Conservation (phyloP, 306 rosid species). For the Argentina anserina region DNA sequence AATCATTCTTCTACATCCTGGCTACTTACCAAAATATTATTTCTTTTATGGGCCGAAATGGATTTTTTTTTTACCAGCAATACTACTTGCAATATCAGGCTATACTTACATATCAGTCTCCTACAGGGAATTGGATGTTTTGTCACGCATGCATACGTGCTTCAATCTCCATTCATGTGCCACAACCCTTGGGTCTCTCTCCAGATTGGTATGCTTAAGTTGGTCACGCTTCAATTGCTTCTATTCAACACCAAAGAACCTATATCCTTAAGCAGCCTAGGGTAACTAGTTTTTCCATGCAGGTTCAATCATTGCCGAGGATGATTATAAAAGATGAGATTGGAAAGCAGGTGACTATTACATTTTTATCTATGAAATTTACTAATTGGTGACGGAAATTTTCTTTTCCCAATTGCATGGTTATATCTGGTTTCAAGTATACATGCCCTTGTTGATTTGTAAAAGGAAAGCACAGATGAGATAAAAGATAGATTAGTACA, state of each 20-base stretch:
- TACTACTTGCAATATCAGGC: constrained; percentile 4
- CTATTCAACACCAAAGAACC: background rate
- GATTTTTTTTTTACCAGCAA: background rate
- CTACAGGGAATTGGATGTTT: constrained; percentile 86
- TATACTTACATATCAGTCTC: constrained; percentile 25
- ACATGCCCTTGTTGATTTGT: background rate
- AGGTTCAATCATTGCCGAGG: constrained; percentile 97
- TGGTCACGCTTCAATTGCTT: constrained; percentile 4
- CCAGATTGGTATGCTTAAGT: constrained; percentile 68
- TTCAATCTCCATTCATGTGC: constrained; percentile 89
- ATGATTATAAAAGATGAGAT: constrained; percentile 98
- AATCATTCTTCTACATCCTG: background rate
- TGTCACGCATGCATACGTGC: constrained; percentile 75
- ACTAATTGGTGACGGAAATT: background rate
- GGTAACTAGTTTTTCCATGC: constrained; percentile 26
- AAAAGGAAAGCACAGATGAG: background rate
- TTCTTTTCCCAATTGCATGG: background rate
- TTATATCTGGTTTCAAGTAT: background rate
- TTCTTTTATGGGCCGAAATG: background rate
- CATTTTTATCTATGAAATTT: background rate
- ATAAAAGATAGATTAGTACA: background rate
- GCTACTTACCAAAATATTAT: background rate
- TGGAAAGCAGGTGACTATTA: constrained; percentile 74
- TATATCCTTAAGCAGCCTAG: background rate
- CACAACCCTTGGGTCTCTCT: constrained; percentile 92